Percentiles rank a stretch among this genome's conserved stretches.
These are phyloP conservation scores for Suhomyces yuchorum DNA, from an alignment of 1,139 yeast genomes.

Conservation along the genomic window DNA sequence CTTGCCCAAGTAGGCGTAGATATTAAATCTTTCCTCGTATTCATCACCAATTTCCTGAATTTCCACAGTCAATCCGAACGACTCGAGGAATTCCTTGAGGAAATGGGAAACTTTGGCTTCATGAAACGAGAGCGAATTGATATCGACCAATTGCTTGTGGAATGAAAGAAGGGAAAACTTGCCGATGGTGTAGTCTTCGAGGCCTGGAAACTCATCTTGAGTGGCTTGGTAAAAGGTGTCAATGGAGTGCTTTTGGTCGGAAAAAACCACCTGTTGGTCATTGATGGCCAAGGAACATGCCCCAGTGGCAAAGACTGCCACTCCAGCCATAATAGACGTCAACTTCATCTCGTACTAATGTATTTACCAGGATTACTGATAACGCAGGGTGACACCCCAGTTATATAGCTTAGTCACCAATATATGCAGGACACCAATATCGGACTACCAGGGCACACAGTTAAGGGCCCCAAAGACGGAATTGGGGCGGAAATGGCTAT, in stretches of 20 bases:
- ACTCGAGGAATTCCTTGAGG: constrained; percentile 37
- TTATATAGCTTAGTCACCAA: neutral
- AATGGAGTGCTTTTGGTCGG: neutral
- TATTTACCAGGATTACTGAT: neutral
- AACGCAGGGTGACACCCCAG: neutral
- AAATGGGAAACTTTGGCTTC: constrained; percentile 17
- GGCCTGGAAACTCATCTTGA: constrained; percentile 6
- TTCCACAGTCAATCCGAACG: constrained; percentile 55
- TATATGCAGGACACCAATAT: neutral
- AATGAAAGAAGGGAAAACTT: constrained; percentile 19
- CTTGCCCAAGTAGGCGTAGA: constrained; percentile 58
- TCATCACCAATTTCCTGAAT: constrained; percentile 36
- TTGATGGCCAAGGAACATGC: neutral
- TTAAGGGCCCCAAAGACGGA: neutral
- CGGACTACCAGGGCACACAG: neutral
- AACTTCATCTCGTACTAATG: neutral
- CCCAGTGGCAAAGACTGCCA: neutral
- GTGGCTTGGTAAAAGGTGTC: neutral
- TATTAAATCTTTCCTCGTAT: constrained; percentile 42
- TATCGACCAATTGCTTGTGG: constrained; percentile 20
- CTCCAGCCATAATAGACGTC: neutral
- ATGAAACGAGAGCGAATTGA: constrained; percentile 18
- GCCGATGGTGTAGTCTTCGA: constrained; percentile 17
- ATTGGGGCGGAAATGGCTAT: neutral
- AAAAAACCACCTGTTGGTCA: constrained; percentile 7